A percentile compares a stretch with the other conserved stretches of the same genome.
These are phyloP conservation scores for Phytophthora europaea DNA, from an alignment of 352 stramenopile species.

Conservation along the genomic window DNA sequence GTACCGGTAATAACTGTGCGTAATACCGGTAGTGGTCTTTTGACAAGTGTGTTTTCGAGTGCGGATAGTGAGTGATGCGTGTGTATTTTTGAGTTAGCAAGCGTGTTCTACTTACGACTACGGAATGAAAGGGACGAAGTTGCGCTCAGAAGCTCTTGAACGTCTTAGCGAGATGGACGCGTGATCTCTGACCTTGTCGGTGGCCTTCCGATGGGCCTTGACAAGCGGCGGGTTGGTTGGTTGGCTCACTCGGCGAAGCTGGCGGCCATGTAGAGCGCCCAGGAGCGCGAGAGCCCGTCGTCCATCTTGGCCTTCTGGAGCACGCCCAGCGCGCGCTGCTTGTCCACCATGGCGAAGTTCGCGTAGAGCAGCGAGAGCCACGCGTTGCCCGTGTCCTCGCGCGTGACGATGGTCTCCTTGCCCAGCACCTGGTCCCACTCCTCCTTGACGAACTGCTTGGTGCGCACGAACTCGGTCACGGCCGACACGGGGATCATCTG, in stretches of 20 bases:
- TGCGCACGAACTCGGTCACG: slow-evolving; percentile 67
- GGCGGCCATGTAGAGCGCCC: slow-evolving; percentile 81
- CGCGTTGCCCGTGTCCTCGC: slow-evolving; percentile 46
- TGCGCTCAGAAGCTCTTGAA: too few species aligned
- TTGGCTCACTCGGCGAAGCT: slow-evolving; percentile 42
- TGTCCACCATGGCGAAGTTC: slow-evolving; percentile 71
- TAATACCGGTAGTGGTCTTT: too few species aligned
- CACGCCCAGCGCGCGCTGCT: slow-evolving; percentile 59
- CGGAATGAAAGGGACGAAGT: too few species aligned
- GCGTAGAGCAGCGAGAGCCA: slow-evolving; percentile 68
- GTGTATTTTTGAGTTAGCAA: too few species aligned
- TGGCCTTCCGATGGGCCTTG: neutral
- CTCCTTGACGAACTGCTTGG: slow-evolving; percentile 61
- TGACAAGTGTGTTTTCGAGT: too few species aligned
- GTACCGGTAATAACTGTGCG: too few species aligned
- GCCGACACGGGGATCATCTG: slow-evolving; percentile 83
- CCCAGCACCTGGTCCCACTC: slow-evolving; percentile 71
- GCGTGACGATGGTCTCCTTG: slow-evolving; percentile 58
- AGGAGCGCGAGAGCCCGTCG: slow-evolving; percentile 73
- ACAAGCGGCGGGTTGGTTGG: neutral
- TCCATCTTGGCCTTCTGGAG: slow-evolving; percentile 72
- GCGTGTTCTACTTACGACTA: too few species aligned
- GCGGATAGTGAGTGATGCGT: too few species aligned
- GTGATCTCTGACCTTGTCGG: neutral
- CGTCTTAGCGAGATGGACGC: neutral